Evolutionary conservation across 208 protist genomes (phyloP).

Genomic region (Strigomonas galati): DNA sequence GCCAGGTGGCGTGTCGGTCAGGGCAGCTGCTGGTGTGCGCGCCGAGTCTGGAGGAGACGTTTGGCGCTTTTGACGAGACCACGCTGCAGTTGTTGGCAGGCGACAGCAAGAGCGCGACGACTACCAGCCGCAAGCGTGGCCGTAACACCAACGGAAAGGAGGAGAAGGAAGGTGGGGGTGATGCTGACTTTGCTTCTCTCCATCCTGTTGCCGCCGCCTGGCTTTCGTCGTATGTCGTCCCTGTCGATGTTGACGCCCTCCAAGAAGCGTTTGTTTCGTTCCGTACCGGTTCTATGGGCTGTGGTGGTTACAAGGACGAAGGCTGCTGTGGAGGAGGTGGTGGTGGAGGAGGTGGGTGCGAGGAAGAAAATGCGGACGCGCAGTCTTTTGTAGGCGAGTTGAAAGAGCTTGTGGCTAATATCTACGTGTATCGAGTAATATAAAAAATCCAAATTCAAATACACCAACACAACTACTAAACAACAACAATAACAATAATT

Average conservation of each 20-base stretch:
- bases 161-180: neutral
- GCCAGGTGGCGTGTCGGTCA: slow-evolving; percentile 27
- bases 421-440: neutral
- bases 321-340: too few relatives aligned
- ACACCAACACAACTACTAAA: too few relatives aligned
- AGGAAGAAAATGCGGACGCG: too few relatives aligned
- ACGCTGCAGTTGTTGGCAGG: neutral
- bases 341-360: too few relatives aligned
- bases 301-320: neutral
- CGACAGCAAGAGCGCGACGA: neutral
- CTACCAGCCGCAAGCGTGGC: neutral
- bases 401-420: neutral
- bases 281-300: too few relatives aligned
- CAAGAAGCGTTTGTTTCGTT: too few relatives aligned
- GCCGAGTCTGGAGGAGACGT: slow-evolving; percentile 59
- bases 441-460: neutral
- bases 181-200: too few relatives aligned
- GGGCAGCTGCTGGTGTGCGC: slow-evolving; percentile 64
- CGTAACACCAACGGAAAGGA: neutral
- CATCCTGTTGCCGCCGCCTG: too few relatives aligned
- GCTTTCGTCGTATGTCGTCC: too few relatives aligned
- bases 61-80: slow-evolving; percentile 25
- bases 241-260: too few relatives aligned
- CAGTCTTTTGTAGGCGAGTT: neutral
- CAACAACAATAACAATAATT: neutral